Evolutionary conservation across 257 asterid genomes (phyloP), one percentile per base, ranked within the genome.

Genomic region (Datura wrightii): DNA sequence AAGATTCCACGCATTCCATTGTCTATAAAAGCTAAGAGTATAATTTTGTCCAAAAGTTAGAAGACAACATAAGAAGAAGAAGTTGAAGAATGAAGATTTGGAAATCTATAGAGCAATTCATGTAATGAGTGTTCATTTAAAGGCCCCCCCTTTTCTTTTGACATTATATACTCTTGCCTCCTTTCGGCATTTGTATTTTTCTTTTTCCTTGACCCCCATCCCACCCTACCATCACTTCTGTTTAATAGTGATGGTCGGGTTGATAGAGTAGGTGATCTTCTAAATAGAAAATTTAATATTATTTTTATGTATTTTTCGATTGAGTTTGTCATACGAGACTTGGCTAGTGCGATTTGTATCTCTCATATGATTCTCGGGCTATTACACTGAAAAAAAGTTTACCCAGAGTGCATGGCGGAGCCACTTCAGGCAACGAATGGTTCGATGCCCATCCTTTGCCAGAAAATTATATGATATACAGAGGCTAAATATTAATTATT

Each of bases 181-280:
- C 3, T 72, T 72, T 44, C 5, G 2, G 3, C n/a, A 44, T 74
- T 74, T 74, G 59, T 74, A 31, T 74, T 48, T 48, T 24, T 18
- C 13, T 74, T 19, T 14, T 19, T 1, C 2, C 4, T 24, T 24
- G 31, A 24, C 31, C 31, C 31, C 31, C 31, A 24, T 24, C 31
- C 31, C 31, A 24, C 31, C 31, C 31, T 24, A 24, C 31, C 31
- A 0, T 24, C 31, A 24, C 8, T n/a, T 36, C 36, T 0, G n/a
- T 36, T 37, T 36, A 3, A 62, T 1, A 63, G 34, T 0, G 5
- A 1, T 63, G n/a, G 10, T 4, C 10, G n/a, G 10, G n/a, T 31
- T 0, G 2, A 0, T 2, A 5, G 42, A 63, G n/a, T 0, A 2
- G 3, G 5, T 1, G 5, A 63, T 1, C 3, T 34, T 11, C 0